Conservation (phyloP, 345 rosid genomes). For the Pistacia integerrima region DNA sequence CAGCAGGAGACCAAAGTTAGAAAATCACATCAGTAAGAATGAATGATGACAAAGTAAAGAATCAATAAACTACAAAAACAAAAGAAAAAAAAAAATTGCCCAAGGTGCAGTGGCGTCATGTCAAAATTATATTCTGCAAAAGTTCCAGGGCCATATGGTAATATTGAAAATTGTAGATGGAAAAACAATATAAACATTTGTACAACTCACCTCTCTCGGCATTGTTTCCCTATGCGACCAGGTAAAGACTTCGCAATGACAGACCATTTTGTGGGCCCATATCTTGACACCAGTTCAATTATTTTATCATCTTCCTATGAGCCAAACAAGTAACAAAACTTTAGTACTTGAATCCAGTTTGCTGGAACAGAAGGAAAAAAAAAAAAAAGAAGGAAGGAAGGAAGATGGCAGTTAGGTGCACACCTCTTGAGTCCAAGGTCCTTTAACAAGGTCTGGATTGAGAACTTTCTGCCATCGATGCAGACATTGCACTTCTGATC, state of each 20-base stretch:
- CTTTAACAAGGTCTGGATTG: slow-evolving; percentile 93
- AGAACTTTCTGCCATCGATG: slow-evolving; percentile 99
- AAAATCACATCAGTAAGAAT: neutral
- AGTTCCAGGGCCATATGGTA: slow-evolving; percentile 2
- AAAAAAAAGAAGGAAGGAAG: neutral
- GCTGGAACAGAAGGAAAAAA: slow-evolving; percentile 15
- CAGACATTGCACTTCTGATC: slow-evolving; percentile 98
- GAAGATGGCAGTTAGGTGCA: slow-evolving; percentile 10
- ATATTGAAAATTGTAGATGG: neutral
- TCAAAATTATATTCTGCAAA: neutral
- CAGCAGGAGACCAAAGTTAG: slow-evolving; percentile 4
- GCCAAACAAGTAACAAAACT: slow-evolving; percentile 7
- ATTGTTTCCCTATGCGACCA: slow-evolving; percentile 98
- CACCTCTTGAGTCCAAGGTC: slow-evolving; percentile 99
- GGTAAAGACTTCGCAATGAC: slow-evolving; percentile 83
- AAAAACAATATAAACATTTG: neutral
- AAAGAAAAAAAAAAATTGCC: neutral
- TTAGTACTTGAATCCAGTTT: slow-evolving; percentile 14
- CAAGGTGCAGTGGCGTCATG: neutral
- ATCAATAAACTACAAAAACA: neutral
- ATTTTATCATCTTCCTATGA: slow-evolving; percentile 92
- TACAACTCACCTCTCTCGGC: slow-evolving; percentile 80
- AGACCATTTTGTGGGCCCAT: slow-evolving; percentile 96
- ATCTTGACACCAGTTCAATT: slow-evolving; percentile 64
- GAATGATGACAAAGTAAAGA: neutral